Base-by-base conservation (phyloP, 2,329 filamentous ascomycete genomes). In the Fusarium chaquense region DNA sequence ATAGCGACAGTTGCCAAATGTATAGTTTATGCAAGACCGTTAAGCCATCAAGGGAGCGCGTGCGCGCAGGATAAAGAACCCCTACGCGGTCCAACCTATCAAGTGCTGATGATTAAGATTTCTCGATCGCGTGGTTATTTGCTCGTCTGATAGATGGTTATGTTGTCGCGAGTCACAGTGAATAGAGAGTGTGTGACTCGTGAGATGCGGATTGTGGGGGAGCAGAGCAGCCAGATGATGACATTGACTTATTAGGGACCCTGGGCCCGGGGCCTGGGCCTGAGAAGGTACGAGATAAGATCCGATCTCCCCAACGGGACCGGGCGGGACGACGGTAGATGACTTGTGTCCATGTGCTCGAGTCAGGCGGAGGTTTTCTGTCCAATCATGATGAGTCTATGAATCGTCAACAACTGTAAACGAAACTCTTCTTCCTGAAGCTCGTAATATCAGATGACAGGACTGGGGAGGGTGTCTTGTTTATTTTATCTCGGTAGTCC, bases 301-400 rank as follows among this genome's bases (percentile, higher is more conserved):
- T 60, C 69, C 26, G 63, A 65, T 65, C 62, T 61, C 33, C 33
- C 33, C 15, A 26, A 40, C 35, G 58, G 62, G 52, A 22, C 40
- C 38, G 28, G 50, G 32, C 61, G 51, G 58, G 58, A 59, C 54
- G 58, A 59, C 54, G 59, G 47, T 53, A 36, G 16, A 24, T 33
- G 46, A 4, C 46, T 18, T 44, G 41, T 62, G 58, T 22, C 47
- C 69, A 71, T 71, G 65, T 69, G 70, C 58, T 52, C 51, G 56
- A 62, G 70, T 73, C 72, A 74, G 68, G 67, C 46, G 70, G 56
- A 58, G 38, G 49, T 50, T 47, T 12, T 12, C 30, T 35, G 16
- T 26, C 64, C 62, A 67, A 67, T 62, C 46, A 62, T 12, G 26
- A 16, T 28, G 28, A 22, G 28, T 5, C 32, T 3, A 51, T 30